Conservation (phyloP, 768 basidiomycete species). For the Lyophyllum shimeji region DNA sequence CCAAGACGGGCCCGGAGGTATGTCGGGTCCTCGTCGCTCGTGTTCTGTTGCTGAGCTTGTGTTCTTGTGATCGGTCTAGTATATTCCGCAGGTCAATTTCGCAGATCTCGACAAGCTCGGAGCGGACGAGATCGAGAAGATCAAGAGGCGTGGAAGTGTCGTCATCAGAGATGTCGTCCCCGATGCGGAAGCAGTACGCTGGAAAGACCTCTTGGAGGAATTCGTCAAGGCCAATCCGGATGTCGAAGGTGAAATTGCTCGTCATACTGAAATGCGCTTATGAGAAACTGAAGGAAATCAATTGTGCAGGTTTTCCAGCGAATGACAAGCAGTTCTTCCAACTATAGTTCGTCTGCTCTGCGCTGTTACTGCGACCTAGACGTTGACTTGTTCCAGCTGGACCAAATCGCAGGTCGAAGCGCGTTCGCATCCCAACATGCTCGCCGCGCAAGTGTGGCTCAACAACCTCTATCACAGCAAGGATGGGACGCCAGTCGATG, state of each 20-base stretch:
- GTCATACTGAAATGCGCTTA: not conserved
- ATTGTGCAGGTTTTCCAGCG: constrained; percentile 45
- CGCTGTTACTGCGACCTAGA: not conserved
- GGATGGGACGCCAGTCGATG: constrained; percentile 36
- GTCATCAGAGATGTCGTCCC: constrained; percentile 64
- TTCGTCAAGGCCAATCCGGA: constrained; percentile 59
- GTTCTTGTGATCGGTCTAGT: constrained; percentile 32
- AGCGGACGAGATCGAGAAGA: constrained; percentile 42
- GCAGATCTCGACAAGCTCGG: constrained; percentile 48
- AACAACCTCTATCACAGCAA: constrained; percentile 62
- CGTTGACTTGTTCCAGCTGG: constrained; percentile 28
- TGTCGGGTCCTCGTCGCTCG: constrained; percentile 14
- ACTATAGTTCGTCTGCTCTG: constrained; percentile 52
- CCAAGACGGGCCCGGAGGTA: constrained; percentile 49
- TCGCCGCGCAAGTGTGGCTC: constrained; percentile 56
- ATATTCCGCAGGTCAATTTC: constrained; percentile 63
- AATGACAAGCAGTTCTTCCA: constrained; percentile 73
- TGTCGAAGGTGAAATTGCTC: constrained; percentile 46
- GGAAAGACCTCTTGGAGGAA: constrained; percentile 56
- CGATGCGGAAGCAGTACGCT: constrained; percentile 50
- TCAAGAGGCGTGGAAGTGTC: constrained; percentile 57
- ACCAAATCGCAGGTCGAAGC: constrained; percentile 62
- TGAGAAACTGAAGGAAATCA: not conserved
- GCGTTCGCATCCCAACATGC: constrained; percentile 63
- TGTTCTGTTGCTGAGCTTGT: not conserved